A percentile compares a stretch with the other conserved stretches of the same genome.
Conservation (phyloP, 2,329 filamentous ascomycete species). For the Fusarium denticulatum region DNA sequence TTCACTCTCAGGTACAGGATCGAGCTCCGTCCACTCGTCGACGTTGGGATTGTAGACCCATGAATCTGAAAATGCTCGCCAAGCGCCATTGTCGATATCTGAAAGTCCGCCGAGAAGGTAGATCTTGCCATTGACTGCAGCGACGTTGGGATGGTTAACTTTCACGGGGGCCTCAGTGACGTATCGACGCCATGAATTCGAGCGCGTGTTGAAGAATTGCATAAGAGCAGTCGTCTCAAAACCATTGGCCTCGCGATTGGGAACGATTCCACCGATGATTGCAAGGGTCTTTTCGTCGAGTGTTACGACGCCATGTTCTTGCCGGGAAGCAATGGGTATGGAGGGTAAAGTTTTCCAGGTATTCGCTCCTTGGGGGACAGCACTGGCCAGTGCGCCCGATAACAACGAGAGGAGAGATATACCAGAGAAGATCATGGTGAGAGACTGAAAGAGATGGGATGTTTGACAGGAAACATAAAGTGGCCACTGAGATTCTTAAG, state of each 20-base stretch:
- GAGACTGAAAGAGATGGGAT: background rate
- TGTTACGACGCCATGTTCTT: slow-evolving; percentile 43
- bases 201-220: slow-evolving; percentile 47
- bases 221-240: slow-evolving; percentile 39
- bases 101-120: slow-evolving; percentile 53
- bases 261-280: slow-evolving; percentile 43
- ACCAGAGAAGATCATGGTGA: slow-evolving; percentile 1
- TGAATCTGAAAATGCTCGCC: slow-evolving; percentile 41
- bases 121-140: slow-evolving; percentile 48
- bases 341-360: slow-evolving; percentile 38
- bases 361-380: background rate
- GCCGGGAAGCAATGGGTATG: slow-evolving; percentile 39
- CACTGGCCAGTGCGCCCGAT: slow-evolving; percentile 7
- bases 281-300: slow-evolving; percentile 38
- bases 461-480: background rate
- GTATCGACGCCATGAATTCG: slow-evolving; percentile 43
- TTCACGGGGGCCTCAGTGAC: slow-evolving; percentile 42
- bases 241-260: slow-evolving; percentile 14
- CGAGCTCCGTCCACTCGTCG: slow-evolving; percentile 44
- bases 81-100: slow-evolving; percentile 35
- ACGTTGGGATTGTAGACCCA: slow-evolving; percentile 46
- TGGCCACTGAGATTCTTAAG: slow-evolving; percentile 6
- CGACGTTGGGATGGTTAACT: slow-evolving; percentile 53
- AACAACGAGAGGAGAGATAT: slow-evolving; percentile 1
- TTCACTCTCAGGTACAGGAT: slow-evolving; percentile 40